Base-by-base conservation (phyloP, 129 eudicot species). In the Flaveria sonorensis region DNA sequence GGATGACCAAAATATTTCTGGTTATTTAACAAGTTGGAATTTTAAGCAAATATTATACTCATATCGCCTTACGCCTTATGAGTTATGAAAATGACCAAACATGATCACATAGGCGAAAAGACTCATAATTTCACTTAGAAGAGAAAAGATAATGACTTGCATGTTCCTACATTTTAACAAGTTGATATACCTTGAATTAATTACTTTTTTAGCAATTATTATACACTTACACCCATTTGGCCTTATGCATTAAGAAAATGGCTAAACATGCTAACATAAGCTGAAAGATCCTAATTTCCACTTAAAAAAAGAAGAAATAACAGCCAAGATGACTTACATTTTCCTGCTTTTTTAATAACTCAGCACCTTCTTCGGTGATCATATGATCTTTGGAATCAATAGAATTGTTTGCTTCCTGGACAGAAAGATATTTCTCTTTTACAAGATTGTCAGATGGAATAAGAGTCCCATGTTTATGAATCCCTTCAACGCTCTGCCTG, bases 1-100 rank as follows among this genome's bases (percentile, higher is more conserved):
- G 46, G 42, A 63, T 15, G 43, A 68, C 71, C 88, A 83, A 88
- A 96, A 84, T 30, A 56, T 81, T 81, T 83, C 79, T 81, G 64
- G 21, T 77, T 76, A 40, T 79, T 60, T 10, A 77, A 81, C 62
- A 71, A 65, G 81, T 70, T 73, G 63, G 59, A 66, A 48, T 70
- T 23, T 7, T 60, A 14, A 20, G 59, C 52, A 20, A 50, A 9
- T 69, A 20, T 50, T 15, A 55, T 45, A 64, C 62, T 68, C 62
- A 46, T n/a, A 23, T 32, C 11, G 50, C 13, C 12, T 7, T 43
- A 43, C 2, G 47, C 6, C 56, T 39, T 57, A 53, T 60, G 66
- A 36, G 15, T 60, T 23, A 26, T 50, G 16, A 14, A 42, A n/a
- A 51, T 43, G 64, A 63, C 73, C 60, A 43, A 13, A 50, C 24